Evolutionary conservation across 495 filamentous ascomycete genomes (phyloP).

Genomic region (Penicillium atrosanguineum): DNA sequence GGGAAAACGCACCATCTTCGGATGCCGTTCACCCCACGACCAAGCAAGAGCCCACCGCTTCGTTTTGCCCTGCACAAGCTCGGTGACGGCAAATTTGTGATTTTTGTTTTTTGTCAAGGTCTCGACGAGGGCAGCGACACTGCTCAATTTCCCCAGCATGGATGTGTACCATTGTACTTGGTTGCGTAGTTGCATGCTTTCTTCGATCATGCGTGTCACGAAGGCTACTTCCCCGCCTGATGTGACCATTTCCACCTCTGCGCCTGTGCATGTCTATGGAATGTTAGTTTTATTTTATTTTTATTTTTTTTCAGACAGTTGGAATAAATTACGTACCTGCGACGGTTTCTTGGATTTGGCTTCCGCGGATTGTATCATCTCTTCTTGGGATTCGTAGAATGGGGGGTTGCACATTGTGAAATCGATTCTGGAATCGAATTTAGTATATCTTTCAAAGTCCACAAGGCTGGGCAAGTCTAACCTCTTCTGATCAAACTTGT

Average conservation of each 20-base stretch:
- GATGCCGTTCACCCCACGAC: slow-evolving; percentile 72
- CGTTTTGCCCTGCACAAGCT: slow-evolving; percentile 78
- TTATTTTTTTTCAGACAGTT: not conserved
- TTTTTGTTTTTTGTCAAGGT: slow-evolving; percentile 57
- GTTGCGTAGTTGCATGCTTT: slow-evolving; percentile 60
- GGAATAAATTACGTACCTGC: slow-evolving; percentile 39
- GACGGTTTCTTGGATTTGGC: slow-evolving; percentile 67
- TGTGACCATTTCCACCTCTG: slow-evolving; percentile 83
- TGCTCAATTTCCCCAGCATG: slow-evolving; percentile 84
- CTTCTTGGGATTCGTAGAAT: slow-evolving; percentile 74
- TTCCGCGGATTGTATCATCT: slow-evolving; percentile 62
- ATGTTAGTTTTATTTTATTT: not conserved
- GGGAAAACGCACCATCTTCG: slow-evolving; percentile 49
- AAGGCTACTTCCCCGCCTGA: slow-evolving; percentile 82
- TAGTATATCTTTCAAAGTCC: not conserved
- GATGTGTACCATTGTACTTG: slow-evolving; percentile 82
- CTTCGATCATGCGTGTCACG: slow-evolving; percentile 68
- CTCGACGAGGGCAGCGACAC: slow-evolving; percentile 61
- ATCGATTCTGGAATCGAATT: slow-evolving; percentile 56
- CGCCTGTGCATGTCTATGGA: slow-evolving; percentile 68
- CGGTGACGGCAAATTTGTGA: slow-evolving; percentile 78
- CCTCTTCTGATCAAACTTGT: slow-evolving; percentile 49
- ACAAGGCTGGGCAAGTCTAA: slow-evolving; percentile 7
- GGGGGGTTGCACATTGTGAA: slow-evolving; percentile 96
- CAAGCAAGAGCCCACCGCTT: slow-evolving; percentile 85